Evolutionary conservation across 2,329 filamentous ascomycete species (phyloP).

Genomic region (Lizonia empirigonia): DNA sequence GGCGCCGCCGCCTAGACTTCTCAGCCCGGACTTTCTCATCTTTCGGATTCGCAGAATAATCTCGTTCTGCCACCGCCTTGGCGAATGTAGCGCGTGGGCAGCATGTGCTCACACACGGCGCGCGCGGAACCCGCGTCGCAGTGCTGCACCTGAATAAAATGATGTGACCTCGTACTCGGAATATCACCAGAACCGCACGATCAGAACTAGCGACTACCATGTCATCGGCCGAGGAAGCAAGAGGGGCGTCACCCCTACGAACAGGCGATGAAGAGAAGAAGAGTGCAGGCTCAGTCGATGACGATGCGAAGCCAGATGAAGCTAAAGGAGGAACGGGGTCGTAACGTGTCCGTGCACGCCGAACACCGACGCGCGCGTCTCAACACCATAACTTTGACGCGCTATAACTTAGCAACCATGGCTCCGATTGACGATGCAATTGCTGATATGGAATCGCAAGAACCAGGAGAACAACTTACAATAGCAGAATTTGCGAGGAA

Average conservation of each 20-base stretch:
- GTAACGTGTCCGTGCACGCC: no score
- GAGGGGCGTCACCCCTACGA: constrained; percentile 5
- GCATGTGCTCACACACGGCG: background rate
- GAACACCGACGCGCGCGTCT: no score
- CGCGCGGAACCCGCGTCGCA: background rate
- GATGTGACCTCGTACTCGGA: background rate
- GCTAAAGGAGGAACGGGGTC: constrained; percentile 25
- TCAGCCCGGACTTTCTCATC: background rate
- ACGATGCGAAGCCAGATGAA: constrained; percentile 16
- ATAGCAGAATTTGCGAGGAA: no score
- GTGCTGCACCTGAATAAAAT: background rate
- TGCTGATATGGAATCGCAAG: no score
- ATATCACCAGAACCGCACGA: no score
- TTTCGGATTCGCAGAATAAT: background rate
- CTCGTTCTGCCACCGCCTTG: background rate
- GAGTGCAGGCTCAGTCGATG: constrained; percentile 1
- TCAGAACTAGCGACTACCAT: constrained; percentile 7
- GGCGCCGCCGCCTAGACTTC: background rate
- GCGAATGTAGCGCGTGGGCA: background rate
- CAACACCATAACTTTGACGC: no score
- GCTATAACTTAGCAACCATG: no score
- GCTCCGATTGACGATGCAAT: no score
- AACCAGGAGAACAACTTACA: no score
- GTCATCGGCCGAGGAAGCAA: constrained; percentile 15
- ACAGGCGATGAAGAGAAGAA: constrained; percentile 12